Conservation (phyloP, 345 rosid genomes). For the Reutealis trisperma region DNA sequence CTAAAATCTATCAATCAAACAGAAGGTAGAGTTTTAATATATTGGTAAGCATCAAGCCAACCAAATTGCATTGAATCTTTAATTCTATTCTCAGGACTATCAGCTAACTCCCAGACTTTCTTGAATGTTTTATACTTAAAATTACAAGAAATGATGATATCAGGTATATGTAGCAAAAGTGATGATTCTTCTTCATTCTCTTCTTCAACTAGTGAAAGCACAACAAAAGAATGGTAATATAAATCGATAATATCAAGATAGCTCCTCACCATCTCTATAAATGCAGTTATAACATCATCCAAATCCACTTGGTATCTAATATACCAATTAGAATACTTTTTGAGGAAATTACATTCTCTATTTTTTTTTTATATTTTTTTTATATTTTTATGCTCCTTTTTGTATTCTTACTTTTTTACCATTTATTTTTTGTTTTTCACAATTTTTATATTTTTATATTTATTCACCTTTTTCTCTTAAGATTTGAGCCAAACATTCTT, state of each 20-base stretch:
- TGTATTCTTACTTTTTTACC: too few relatives aligned
- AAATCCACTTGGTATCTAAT: slow-evolving; percentile 27
- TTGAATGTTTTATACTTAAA: slow-evolving; percentile 16
- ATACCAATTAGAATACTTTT: slow-evolving; percentile 31
- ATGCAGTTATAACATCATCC: slow-evolving; percentile 15
- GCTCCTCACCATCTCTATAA: slow-evolving; percentile 28
- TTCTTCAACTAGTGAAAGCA: slow-evolving; percentile 24
- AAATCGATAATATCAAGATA: slow-evolving; percentile 10
- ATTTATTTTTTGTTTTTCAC: too few relatives aligned
- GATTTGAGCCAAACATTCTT: too few relatives aligned
- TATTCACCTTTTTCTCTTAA: too few relatives aligned
- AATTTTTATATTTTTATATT: too few relatives aligned
- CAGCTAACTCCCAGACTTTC: slow-evolving; percentile 16
- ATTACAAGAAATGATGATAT: slow-evolving; percentile 29
- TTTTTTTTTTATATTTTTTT: too few relatives aligned
- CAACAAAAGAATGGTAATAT: slow-evolving; percentile 19
- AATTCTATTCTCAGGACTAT: background rate
- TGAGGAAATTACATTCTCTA: too few relatives aligned
- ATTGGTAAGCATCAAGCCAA: slow-evolving; percentile 35
- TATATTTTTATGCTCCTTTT: too few relatives aligned
- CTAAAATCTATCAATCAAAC: slow-evolving; percentile 12
- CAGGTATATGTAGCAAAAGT: slow-evolving; percentile 30
- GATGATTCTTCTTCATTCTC: slow-evolving; percentile 24
- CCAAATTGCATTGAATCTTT: slow-evolving; percentile 21
- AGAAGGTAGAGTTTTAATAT: slow-evolving; percentile 25